Base-by-base conservation (phyloP, 2,329 filamentous ascomycete species). In the Dactylonectria macrodidyma region DNA sequence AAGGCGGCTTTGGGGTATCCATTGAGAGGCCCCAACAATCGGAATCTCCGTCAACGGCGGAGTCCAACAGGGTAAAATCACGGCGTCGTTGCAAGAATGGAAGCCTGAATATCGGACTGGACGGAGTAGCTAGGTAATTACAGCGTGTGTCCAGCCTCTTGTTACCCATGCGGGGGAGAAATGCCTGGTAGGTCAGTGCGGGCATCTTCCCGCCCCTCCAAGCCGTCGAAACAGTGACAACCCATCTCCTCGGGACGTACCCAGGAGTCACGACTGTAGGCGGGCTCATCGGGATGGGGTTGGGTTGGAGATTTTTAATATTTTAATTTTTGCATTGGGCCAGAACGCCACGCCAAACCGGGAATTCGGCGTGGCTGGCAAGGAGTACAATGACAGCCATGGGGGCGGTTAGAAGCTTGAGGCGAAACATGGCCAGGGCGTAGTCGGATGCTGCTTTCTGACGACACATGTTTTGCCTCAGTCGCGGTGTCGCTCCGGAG, bases 11-110 rank as follows among this genome's bases (percentile, higher is more conserved):
- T 64, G 69, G 67, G 66, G 73, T 66, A 57, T 58, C 64, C 64
- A 66, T 66, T 61, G 38, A 33, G 66, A 66, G 65, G 69, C 57
- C 73, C 71, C 66, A 74, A 71, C 70, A 74, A 59, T 71, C 70
- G 66, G 68, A 61, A 57, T 38, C 59, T 69, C 62, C 61, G 67
- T 66, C 60, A 51, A 66, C 62, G 65, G 54, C 48, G 60, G 61
- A 60, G 52, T 33, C 66, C 62, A 68, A 62, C 66, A 55, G 46
- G 57, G 52, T 58, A 62, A 54, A 65, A 65, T 52, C 34, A 57
- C 57, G 44, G 61, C 57, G 66, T 48, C n/a, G 30, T 19, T 50
- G 47, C 19, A 41, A 33, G 48, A 41, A 2, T 41, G 38, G 26
- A 30, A 30, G 26, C 26, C 26, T 44, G 41, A 14, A 44, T n/a